Percentiles rank a stretch among this genome's conserved stretches.
Evolutionary conservation across 129 eudicot genomes (phyloP).

Genomic region (Saposhnikovia divaricata): DNA sequence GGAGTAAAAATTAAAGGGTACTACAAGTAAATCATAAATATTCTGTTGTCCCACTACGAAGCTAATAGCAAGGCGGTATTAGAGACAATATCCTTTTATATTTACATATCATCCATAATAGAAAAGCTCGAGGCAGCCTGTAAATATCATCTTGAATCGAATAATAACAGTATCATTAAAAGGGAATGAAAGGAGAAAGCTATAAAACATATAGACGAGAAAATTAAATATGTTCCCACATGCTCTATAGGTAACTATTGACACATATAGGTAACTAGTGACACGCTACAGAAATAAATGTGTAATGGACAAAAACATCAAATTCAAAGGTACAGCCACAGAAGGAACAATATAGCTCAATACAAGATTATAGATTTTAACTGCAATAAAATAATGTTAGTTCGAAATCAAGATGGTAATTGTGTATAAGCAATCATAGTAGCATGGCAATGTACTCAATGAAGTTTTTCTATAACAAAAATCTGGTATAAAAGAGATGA

Average conservation of each 20-base stretch:
- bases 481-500: constrained; percentile 4
- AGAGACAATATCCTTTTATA: not conserved
- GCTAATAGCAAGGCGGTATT: not conserved
- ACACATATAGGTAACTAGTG: not conserved
- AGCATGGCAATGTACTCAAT: not conserved
- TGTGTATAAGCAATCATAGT: not conserved
- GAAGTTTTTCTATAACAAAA: constrained; percentile 4
- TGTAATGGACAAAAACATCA: too few relatives aligned
- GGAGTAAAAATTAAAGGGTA: not conserved
- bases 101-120: not conserved
- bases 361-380: not conserved
- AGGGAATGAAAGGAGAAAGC: not conserved
- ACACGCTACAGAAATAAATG: not conserved
- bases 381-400: not conserved
- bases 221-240: not conserved
- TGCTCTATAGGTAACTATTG: not conserved
- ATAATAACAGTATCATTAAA: not conserved
- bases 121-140: not conserved
- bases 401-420: not conserved
- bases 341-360: not conserved
- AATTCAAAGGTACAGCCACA: not conserved
- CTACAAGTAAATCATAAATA: not conserved
- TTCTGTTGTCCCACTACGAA: not conserved
- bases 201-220: not conserved
- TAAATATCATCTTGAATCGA: not conserved